A percentile compares a stretch with the other conserved stretches of the same genome.
Conservation (phyloP, 345 rosid genomes). For the Corchorus capsularis region DNA sequence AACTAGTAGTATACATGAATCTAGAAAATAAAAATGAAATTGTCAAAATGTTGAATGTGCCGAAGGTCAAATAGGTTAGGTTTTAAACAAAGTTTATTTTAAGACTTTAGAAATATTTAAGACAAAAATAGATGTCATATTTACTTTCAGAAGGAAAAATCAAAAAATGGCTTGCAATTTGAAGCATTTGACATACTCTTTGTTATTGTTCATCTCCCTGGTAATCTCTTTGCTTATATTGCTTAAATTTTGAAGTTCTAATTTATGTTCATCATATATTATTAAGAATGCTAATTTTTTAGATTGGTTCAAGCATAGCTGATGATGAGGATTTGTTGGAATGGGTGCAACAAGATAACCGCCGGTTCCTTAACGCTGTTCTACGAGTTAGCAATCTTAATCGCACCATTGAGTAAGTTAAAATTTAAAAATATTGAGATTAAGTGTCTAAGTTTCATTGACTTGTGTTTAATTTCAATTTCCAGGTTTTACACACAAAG, state of each 20-base stretch:
- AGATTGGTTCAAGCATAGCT: conserved; percentile 39
- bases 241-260: too few relatives aligned
- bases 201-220: conserved; percentile 6
- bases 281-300: not conserved
- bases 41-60: too few relatives aligned
- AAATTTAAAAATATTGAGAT: too few relatives aligned
- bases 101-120: too few relatives aligned
- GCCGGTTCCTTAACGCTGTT: conserved; percentile 74
- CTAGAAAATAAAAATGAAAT: too few relatives aligned
- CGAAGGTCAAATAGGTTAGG: too few relatives aligned
- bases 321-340: conserved; percentile 56
- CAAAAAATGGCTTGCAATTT: conserved; percentile 1
- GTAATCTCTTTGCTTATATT: too few relatives aligned
- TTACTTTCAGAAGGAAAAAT: not conserved
- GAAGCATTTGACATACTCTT: not conserved
- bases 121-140: not conserved
- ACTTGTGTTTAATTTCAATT: not conserved
- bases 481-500: conserved; percentile 76
- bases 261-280: not conserved
- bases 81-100: too few relatives aligned
- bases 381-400: conserved; percentile 83
- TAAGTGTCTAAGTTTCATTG: not conserved
- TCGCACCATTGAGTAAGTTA: conserved; percentile 65
- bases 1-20: too few relatives aligned
- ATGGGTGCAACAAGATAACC: conserved; percentile 83